A percentile compares a stretch with the other conserved stretches of the same genome.
Evolutionary conservation across 306 rosid genomes (phyloP).

Genomic region (Lathyrus aphaca): DNA sequence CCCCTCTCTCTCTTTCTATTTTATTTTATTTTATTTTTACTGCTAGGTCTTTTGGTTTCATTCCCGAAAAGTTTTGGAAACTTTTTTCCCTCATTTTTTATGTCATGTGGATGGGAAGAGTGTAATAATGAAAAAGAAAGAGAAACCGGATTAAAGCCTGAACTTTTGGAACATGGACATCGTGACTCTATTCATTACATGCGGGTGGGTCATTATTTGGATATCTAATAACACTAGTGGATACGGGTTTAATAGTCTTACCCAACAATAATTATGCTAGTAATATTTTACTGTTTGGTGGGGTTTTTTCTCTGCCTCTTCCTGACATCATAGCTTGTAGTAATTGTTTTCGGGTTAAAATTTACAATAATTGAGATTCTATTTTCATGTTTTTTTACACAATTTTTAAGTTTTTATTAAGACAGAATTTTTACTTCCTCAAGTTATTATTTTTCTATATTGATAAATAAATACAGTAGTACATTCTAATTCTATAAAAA

Average conservation of each 20-base stretch:
- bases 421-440: neutral
- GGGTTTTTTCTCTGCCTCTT: neutral
- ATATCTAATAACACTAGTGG: neutral
- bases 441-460: neutral
- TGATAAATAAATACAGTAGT: neutral
- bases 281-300: neutral
- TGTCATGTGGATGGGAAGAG: neutral
- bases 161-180: conserved; percentile 33
- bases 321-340: neutral
- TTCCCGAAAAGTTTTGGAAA: conserved; percentile 40
- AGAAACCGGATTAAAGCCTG: neutral
- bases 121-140: neutral
- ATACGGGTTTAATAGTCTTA: neutral
- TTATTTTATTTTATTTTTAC: too few relatives aligned
- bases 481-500: neutral
- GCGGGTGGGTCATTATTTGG: neutral
- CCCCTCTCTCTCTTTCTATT: neutral
- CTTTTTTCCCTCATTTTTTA: conserved; percentile 9
- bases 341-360: neutral
- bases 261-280: neutral
- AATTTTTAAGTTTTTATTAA: neutral
- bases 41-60: conserved; percentile 3
- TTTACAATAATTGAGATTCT: neutral
- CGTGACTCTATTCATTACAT: neutral
- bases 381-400: neutral